Conservation (phyloP, 345 rosid species). For the Gossypium bickii region DNA sequence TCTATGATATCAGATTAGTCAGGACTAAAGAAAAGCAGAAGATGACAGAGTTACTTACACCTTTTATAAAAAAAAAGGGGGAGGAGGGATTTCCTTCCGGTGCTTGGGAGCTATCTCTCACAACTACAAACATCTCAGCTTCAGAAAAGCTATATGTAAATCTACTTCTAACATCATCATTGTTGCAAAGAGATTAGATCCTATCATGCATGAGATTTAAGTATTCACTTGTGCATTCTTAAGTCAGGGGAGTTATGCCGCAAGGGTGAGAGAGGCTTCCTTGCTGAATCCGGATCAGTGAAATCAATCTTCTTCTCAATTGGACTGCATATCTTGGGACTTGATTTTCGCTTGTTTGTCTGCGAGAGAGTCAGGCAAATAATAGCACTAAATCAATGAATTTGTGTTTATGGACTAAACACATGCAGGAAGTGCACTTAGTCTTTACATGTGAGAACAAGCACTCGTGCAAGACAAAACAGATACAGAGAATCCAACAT, state of each 20-base stretch:
- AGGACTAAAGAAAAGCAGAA: not conserved
- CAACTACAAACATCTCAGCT: not conserved
- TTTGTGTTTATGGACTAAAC: not conserved
- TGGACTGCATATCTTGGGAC: constrained; percentile 39
- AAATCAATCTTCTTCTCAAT: constrained; percentile 43
- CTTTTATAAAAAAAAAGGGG: too few species aligned
- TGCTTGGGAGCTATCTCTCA: not conserved
- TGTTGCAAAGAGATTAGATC: constrained; percentile 6
- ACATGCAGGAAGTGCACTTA: not conserved
- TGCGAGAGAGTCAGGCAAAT: constrained; percentile 24
- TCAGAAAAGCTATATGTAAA: constrained; percentile 13
- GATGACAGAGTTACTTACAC: not conserved
- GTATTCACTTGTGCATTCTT: constrained; percentile 32
- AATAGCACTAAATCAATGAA: not conserved
- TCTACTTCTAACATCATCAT: constrained; percentile 2
- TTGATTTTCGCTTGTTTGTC: constrained; percentile 62
- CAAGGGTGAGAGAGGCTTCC: constrained; percentile 63
- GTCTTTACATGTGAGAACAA: not conserved
- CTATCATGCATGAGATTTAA: not conserved
- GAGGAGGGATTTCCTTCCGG: not conserved
- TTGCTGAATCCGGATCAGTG: constrained; percentile 34
- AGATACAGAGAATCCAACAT: constrained; percentile 5
- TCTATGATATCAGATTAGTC: not conserved
- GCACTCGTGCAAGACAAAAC: not conserved
- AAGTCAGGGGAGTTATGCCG: constrained; percentile 40